Evolutionary conservation across 805 yeast species (phyloP), one percentile per base, ranked within the genome.

Genomic region (Barnettozyma siamensis): DNA sequence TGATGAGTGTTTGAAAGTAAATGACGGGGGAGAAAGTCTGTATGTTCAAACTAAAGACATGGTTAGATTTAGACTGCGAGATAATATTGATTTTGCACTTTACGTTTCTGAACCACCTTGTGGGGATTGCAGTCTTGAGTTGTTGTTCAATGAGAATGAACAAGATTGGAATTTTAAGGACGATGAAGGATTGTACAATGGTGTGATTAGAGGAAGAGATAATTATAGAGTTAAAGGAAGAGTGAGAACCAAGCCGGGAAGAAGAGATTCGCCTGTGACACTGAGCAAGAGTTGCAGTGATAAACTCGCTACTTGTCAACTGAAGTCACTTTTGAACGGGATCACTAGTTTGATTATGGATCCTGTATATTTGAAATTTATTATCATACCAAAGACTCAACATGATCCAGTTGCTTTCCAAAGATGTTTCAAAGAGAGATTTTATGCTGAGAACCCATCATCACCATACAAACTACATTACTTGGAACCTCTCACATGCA

Each of bases 221-320:
- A 67, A 76, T 55, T 81, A 76, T 48, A 63, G 62, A 13, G 51
- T 62, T 16, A 60, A 70, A 2, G 95, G 96, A 0, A 60, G 66
- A 8, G 88, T 91, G 1, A 68, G 99, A 47, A 89, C 98, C 0
- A 91, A 93, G 55, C 99, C 98, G 0, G 99, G 99, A 2, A 61
- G 98, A 38, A 58, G 69, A 23, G 98, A 93, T 57, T 83, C 96
- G 3, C 72, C 73, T 2, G 47, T 78, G 4, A 75, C 95, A 0
- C 60, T 73, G 37, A 84, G 94, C 24, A 91, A 88, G 58, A 86
- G 96, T 1, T 91, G 98, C 58, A 78, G 94, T 1, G 98, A 91
- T 58, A 91, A 91, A 54, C 59, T 91, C 20, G 70, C 85, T 33
- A 39, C 81, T 37, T 71, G 72, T 44, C 96, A 87, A 57, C 61